Base-by-base conservation (phyloP, 2,329 filamentous ascomycete species). In the Alternaria hordeiaustralica region DNA sequence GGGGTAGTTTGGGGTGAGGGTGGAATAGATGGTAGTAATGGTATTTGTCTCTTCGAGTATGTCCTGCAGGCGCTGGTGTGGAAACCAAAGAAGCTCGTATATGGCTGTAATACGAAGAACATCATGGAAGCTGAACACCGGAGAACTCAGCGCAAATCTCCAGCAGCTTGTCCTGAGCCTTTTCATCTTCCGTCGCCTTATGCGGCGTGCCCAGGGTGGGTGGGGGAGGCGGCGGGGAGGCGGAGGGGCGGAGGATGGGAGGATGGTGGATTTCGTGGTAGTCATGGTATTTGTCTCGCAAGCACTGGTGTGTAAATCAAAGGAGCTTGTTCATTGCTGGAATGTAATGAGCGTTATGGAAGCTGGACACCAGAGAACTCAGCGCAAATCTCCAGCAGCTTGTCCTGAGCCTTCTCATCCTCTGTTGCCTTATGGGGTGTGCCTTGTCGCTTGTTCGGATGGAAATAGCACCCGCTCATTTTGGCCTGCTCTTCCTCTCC, bases 121-220 rank as follows among this genome's bases (percentile, higher is more conserved):
- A 15, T 51, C n/a, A 57, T n/a, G 76, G 71, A 25, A 80, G 56
- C 43, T 71, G 69, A 6, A 82, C 70, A 0, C 77, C 79, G 23
- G 77, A 78, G n/a, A 82, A 69, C 20, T 78, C 68, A 45, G 76
- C 73, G 57, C 77, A 81, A 15, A 79, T 71, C 55, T 78, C 72
- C 61, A 87, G 60, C 33, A 87, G 69, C 65, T 73, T 74, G 13
- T 86, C 82, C 70, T 87, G 85, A 51, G 77, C 74, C 58, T 65
- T 69, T 41, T 77, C 77, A 58, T 85, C 81, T 18, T 78, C 57
- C 0, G 69, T 44, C 0, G 68, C 12, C 76, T 79, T 33, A 66
- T 80, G 58, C 65, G 71, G 56, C 68, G 69, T 55, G 65, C 71
- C 26, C 63, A 72, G 11, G 26, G 26, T 28, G 26, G 26, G 11